Conservation (phyloP, 768 basidiomycete genomes). For the Trametes gibbosa region DNA sequence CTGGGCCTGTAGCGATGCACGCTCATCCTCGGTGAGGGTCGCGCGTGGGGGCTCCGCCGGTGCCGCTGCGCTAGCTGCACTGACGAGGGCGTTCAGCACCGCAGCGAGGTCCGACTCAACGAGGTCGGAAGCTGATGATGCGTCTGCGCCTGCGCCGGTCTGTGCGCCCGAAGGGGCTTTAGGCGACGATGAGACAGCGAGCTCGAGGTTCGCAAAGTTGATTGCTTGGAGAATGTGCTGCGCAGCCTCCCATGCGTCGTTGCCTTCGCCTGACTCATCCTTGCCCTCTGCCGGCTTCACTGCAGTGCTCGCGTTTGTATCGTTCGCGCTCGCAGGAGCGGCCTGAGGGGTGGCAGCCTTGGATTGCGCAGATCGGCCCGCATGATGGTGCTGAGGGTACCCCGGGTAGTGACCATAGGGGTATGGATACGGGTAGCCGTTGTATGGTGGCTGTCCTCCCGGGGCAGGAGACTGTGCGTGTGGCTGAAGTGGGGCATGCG, state of each 20-base stretch:
- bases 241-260: slow-evolving; percentile 73
- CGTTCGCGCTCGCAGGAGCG: not conserved
- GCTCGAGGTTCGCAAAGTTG: slow-evolving; percentile 56
- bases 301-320: not conserved
- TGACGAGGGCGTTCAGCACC: slow-evolving; percentile 2
- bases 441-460: slow-evolving; percentile 10
- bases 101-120: slow-evolving; percentile 12
- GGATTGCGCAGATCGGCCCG: not conserved
- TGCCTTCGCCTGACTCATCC: slow-evolving; percentile 31
- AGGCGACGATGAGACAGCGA: slow-evolving; percentile 8
- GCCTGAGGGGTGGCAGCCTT: slow-evolving; percentile 2
- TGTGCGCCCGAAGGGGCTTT: not conserved
- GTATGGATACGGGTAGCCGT: slow-evolving; percentile 12
- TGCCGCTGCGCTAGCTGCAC: slow-evolving; percentile 7
- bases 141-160: not conserved
- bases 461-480: slow-evolving; percentile 23
- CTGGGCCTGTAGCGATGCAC: slow-evolving; percentile 72
- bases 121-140: slow-evolving; percentile 4
- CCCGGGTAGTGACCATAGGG: slow-evolving; percentile 13
- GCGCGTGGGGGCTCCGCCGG: slow-evolving; percentile 12
- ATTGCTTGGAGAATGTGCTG: slow-evolving; percentile 76
- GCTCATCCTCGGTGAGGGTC: slow-evolving; percentile 41
- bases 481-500: slow-evolving; percentile 47
- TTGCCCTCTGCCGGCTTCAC: slow-evolving; percentile 10
- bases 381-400: not conserved